A percentile compares a stretch with the other conserved stretches of the same genome.
Conservation (phyloP, 495 filamentous ascomycete species). For the Echria macrotheca region DNA sequence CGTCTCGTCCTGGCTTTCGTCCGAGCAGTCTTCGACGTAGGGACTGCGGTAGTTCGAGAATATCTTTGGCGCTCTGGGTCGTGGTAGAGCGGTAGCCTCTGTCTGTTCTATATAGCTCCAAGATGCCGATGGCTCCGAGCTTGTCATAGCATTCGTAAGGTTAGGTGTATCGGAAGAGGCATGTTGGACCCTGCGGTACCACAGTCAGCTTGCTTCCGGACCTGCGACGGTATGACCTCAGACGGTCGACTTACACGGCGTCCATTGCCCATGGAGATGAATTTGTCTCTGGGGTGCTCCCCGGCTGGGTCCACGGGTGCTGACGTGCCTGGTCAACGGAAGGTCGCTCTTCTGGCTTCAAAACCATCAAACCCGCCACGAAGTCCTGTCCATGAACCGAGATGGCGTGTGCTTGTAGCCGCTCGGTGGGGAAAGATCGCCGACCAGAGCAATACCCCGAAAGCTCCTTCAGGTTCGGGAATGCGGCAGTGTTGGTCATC, state of each 20-base stretch:
- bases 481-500: slow-evolving; percentile 5
- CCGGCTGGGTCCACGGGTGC: slow-evolving; percentile 3
- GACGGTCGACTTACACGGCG: background rate
- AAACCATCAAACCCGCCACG: slow-evolving; percentile 8
- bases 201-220: background rate
- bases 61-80: background rate
- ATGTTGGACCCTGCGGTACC: background rate
- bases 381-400: slow-evolving; percentile 6
- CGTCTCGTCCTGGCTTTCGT: background rate
- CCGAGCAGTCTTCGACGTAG: slow-evolving; percentile 4
- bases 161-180: background rate
- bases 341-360: slow-evolving; percentile 2
- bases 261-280: background rate
- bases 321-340: background rate
- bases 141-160: background rate
- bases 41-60: slow-evolving; percentile 3
- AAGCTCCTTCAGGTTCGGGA: slow-evolving; percentile 8
- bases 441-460: slow-evolving; percentile 6
- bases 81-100: background rate
- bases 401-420: background rate
- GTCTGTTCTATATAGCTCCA: background rate
- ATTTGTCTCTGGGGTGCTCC: background rate
- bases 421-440: background rate
- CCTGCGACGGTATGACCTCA: too few relatives aligned
- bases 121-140: background rate